These are phyloP conservation scores for Mrakia gelida DNA, from an alignment of 768 basidiomycete species.

Conservation along the genomic window DNA sequence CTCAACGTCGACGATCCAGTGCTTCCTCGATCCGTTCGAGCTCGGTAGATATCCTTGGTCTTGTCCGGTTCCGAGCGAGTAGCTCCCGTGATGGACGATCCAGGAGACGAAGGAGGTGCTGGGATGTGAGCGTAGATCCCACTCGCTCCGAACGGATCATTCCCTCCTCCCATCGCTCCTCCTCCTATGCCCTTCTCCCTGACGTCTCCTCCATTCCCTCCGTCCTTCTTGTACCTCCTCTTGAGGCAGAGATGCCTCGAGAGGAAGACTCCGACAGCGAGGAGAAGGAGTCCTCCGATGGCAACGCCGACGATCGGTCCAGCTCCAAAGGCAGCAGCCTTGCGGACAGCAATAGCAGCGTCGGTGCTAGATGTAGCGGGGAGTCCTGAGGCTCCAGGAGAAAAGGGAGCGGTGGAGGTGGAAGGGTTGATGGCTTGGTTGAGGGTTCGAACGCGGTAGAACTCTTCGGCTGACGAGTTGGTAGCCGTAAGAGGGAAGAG, in stretches of 20 bases:
- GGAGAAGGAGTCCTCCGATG: conserved; percentile 3
- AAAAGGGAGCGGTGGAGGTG: background rate
- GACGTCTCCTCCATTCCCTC: background rate
- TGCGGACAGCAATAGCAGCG: background rate
- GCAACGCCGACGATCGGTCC: conserved; percentile 16
- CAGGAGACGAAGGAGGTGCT: background rate
- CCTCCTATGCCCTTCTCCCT: background rate
- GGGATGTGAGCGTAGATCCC: conserved; percentile 9
- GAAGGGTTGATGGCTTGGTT: conserved; percentile 18
- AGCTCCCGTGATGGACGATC: background rate
- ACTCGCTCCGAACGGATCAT: background rate
- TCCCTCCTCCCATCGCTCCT: background rate
- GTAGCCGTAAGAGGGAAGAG: conserved; percentile 26
- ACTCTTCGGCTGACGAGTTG: conserved; percentile 6
- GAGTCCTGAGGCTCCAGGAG: background rate
- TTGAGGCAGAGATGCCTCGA: conserved; percentile 12
- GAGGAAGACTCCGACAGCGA: conserved; percentile 19
- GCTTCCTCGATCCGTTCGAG: background rate
- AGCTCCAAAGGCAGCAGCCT: background rate
- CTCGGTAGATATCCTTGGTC: background rate
- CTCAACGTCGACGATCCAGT: conserved; percentile 15
- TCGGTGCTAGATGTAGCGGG: background rate
- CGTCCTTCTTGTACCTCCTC: conserved; percentile 7
- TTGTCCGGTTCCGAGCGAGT: background rate
- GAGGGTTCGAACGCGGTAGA: conserved; percentile 21